A percentile compares a stretch with the other conserved stretches of the same genome.
Conservation (phyloP, 2,329 filamentous ascomycete species). For the Fusarium dimerum region DNA sequence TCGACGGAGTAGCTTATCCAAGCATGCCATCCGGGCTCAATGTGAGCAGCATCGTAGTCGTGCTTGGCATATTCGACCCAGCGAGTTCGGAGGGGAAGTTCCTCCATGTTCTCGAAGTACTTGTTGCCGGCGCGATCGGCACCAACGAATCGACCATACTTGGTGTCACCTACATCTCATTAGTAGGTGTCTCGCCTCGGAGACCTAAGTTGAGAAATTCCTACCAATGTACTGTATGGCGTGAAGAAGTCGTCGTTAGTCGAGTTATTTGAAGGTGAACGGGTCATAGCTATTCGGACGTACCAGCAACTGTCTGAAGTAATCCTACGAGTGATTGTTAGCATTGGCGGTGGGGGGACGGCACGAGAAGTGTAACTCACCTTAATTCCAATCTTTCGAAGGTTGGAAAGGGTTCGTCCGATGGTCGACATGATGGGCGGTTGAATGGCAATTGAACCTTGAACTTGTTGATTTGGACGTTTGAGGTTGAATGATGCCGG, state of each 20-base stretch:
- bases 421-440: conserved; percentile 81
- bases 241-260: conserved; percentile 21
- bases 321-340: conserved; percentile 62
- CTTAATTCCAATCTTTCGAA: conserved; percentile 87
- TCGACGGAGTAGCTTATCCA: conserved; percentile 97
- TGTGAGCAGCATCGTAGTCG: conserved; percentile 79
- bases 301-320: conserved; percentile 91
- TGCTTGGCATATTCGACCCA: conserved; percentile 97
- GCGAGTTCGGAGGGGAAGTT: conserved; percentile 90
- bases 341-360: conserved; percentile 7
- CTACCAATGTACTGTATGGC: conserved; percentile 57
- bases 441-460: conserved; percentile 31
- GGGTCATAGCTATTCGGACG: conserved; percentile 39
- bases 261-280: conserved; percentile 20
- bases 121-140: conserved; percentile 94
- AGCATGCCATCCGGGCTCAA: conserved; percentile 96
- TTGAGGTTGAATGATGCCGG: conserved; percentile 17
- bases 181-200: neutral
- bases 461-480: conserved; percentile 4
- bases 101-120: conserved; percentile 94
- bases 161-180: conserved; percentile 77
- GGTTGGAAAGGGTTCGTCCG: conserved; percentile 79
- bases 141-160: conserved; percentile 83
- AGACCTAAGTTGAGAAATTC: conserved; percentile 2
- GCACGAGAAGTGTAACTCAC: conserved; percentile 45